Conservation (phyloP, 1,284 basidiomycete species). For the Jaminaea rosea region DNA sequence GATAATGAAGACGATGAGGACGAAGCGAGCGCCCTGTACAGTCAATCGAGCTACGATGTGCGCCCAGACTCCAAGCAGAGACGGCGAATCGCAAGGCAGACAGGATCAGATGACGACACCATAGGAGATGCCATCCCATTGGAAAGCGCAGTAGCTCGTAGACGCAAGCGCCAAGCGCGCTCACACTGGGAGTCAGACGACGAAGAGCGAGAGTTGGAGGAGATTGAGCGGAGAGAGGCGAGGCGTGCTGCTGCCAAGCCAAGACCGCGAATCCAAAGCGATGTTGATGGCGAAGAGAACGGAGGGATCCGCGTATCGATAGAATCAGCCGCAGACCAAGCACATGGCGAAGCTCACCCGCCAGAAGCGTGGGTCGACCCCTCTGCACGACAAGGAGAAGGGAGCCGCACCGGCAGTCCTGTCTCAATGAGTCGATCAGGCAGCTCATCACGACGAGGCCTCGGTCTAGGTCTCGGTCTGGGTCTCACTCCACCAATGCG, state of each 20-base stretch:
- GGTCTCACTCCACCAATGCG: neutral
- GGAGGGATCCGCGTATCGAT: neutral
- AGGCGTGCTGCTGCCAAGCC: too few species aligned
- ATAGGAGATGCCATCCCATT: too few species aligned
- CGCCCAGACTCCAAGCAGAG: too few species aligned
- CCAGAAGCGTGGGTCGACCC: neutral
- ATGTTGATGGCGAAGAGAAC: too few species aligned
- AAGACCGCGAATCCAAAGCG: too few species aligned
- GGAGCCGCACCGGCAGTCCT: neutral
- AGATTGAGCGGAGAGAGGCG: neutral
- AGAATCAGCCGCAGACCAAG: neutral
- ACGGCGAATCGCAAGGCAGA: too few species aligned
- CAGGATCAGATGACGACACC: too few species aligned
- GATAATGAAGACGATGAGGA: slow-evolving; percentile 19
- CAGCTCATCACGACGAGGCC: neutral
- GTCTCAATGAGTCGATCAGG: neutral
- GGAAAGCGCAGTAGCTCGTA: too few species aligned
- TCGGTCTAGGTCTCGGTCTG: neutral
- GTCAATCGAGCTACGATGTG: too few species aligned
- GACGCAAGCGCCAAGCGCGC: too few species aligned
- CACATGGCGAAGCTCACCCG: neutral
- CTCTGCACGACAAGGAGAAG: neutral
- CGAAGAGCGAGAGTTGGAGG: neutral
- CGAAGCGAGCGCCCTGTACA: too few species aligned
- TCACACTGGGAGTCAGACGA: neutral